phyloP scores from a whole-genome alignment of 257 asterid species.

The Rhazya stricta region DNA sequence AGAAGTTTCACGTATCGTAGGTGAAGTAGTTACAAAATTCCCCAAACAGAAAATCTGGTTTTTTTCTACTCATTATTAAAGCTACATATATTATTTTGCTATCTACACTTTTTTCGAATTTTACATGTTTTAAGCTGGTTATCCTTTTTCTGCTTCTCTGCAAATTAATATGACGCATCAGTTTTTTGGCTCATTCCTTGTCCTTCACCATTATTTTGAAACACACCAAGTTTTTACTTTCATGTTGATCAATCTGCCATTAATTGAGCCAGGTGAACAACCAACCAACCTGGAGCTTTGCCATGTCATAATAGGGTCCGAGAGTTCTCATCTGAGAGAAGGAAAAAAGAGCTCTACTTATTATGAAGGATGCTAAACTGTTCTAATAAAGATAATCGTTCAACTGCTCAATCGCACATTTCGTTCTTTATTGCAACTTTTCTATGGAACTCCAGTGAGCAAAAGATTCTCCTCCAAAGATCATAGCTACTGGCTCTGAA shows the following conservation, averaged over 20 bases:
- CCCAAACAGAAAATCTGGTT: neutral
- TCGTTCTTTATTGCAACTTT: slow-evolving; percentile 34
- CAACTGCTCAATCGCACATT: slow-evolving; percentile 28
- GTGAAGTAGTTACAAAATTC: neutral
- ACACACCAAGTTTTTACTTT: neutral
- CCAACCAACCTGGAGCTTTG: neutral
- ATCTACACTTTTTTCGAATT: neutral
- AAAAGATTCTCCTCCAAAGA: slow-evolving; percentile 30
- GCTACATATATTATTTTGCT: neutral
- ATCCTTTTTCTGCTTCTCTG: neutral
- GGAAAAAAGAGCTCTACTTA: slow-evolving; percentile 9
- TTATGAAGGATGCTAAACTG: slow-evolving; percentile 43
- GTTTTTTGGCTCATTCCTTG: neutral
- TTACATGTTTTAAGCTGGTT: neutral
- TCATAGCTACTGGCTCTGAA: slow-evolving; percentile 19
- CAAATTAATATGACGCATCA: neutral
- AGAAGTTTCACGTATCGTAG: neutral
- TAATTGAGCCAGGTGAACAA: slow-evolving; percentile 8
- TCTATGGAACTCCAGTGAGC: slow-evolving; percentile 36
- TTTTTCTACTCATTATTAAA: neutral
- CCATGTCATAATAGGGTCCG: neutral
- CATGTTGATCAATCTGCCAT: neutral
- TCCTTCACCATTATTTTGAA: neutral
- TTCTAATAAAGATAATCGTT: slow-evolving; percentile 29
- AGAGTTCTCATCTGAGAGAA: neutral